Evolutionary conservation across 2,329 filamentous ascomycete species (phyloP).

Genomic region (Amauroascus verrucosus): DNA sequence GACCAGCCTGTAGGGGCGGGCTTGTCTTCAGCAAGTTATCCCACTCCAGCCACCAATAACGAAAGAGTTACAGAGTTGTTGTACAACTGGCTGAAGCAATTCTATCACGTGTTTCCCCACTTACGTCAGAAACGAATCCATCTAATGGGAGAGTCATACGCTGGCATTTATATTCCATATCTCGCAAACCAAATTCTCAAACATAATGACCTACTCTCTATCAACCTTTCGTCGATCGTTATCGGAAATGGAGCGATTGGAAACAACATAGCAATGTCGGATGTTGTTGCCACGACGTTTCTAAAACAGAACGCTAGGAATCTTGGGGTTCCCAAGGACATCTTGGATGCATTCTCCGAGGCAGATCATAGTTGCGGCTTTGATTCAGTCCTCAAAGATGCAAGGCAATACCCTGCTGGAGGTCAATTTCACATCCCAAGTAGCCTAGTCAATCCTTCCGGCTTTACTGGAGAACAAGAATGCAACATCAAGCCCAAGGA

Average conservation of each 20-base stretch:
- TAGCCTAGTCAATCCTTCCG: conserved; percentile 18
- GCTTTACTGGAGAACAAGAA: conserved; percentile 20
- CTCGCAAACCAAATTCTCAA: conserved; percentile 27
- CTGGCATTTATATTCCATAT: conserved; percentile 32
- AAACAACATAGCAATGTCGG: conserved; percentile 29
- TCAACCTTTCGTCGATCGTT: conserved; percentile 28
- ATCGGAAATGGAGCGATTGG: conserved; percentile 31
- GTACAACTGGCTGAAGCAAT: conserved; percentile 25
- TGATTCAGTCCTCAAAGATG: conserved; percentile 22
- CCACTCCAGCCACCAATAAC: conserved; percentile 23
- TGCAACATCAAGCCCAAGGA: conserved; percentile 23
- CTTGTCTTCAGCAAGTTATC: conserved; percentile 25
- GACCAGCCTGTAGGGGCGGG: conserved; percentile 32
- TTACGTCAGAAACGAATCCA: conserved; percentile 25
- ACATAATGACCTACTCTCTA: conserved; percentile 20
- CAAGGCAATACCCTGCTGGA: conserved; percentile 24
- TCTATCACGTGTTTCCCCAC: conserved; percentile 26
- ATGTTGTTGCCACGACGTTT: conserved; percentile 24
- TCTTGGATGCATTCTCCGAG: conserved; percentile 23
- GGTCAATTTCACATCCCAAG: conserved; percentile 24
- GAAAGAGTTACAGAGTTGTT: conserved; percentile 25
- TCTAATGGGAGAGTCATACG: conserved; percentile 33
- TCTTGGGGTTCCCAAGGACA: conserved; percentile 23
- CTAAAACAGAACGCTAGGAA: conserved; percentile 20
- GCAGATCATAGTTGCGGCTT: conserved; percentile 29